phyloP scores from a whole-genome alignment of 192 early-diverging fungal genomes.

The Polychytrium aggregatum region DNA sequence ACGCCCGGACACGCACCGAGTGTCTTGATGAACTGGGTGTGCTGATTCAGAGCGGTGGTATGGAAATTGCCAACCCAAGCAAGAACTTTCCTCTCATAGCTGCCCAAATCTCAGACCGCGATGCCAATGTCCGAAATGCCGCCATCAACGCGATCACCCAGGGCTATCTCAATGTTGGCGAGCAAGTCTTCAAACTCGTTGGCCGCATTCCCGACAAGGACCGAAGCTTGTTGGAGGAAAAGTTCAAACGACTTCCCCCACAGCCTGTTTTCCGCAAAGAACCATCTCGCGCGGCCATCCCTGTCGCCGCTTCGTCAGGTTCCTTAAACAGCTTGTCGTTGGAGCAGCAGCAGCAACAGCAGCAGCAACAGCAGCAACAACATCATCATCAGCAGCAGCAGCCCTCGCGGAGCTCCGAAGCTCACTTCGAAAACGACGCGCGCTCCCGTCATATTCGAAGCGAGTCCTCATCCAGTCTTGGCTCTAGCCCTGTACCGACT shows the following conservation, averaged over 20 bases:
- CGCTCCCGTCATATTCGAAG: too few relatives aligned
- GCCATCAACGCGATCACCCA: constrained; percentile 61
- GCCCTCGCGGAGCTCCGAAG: too few relatives aligned
- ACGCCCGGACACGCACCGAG: constrained; percentile 67
- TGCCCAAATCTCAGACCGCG: constrained; percentile 64
- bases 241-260: constrained; percentile 47
- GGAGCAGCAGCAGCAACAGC: too few relatives aligned
- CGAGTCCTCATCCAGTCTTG: too few relatives aligned
- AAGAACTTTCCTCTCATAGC: constrained; percentile 64
- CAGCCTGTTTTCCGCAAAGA: background rate
- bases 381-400: too few relatives aligned
- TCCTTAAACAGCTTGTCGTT: background rate
- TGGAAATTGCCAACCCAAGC: constrained; percentile 48
- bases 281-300: background rate
- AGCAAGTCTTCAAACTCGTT: constrained; percentile 59
- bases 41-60: constrained; percentile 60
- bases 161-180: constrained; percentile 63
- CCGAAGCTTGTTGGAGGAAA: constrained; percentile 66
- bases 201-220: constrained; percentile 71
- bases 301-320: background rate
- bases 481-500: too few relatives aligned
- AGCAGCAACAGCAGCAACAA: background rate
- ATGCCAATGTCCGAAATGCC: constrained; percentile 70
- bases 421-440: background rate
- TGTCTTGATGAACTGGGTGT: constrained; percentile 67